Base-by-base conservation (phyloP, 164 flowering plant species). In the Sedum album region DNA sequence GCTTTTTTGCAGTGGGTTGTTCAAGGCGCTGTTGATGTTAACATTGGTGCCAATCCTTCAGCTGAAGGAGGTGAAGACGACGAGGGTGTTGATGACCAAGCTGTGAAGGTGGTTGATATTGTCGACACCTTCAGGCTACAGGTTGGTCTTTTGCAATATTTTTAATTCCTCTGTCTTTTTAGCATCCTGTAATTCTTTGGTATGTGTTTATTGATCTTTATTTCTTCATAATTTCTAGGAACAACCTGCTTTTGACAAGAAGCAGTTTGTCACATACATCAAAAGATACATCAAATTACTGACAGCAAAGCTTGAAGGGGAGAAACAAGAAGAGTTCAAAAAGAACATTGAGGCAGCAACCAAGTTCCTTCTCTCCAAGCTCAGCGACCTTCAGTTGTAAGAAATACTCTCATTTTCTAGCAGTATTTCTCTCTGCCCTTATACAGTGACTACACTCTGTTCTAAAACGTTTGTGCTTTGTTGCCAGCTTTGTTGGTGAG, bases 191-290 rank as follows among this genome's bases (percentile, higher is more conserved):
- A 3, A 44, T 44, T 44, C 13, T 44, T 44, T 5, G 14, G 31
- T 25, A 53, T 11, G 1, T 5, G 23, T 25, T 36, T 15, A 53
- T 55, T 68, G 64, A 38, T 7, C 13, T 21, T 7, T 46, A 1
- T 15, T n/a, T 42, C 15, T 36, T 33, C 18, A 5, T 13, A 31
- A 33, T 31, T 46, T 75, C 18, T 78, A 93, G 98, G 98, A 93
- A 72, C 96, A 90, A 88, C 96, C 96, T 68, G 8, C 98, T 57
- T 90, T 82, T 79, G 93, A 90, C 74, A 92, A 88, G 84, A 88
- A 87, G 76, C 85, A 76, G 41, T 92, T 92, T 66, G 81, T 93
- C 17, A 74, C 88, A 15, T 84, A 46, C 74, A 77, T 90, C 26
- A 93, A 93, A 76, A 80, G 76, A 64, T 89, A 82, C 78, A 89